A percentile compares a stretch with the other conserved stretches of the same genome.
These are phyloP conservation scores for Geotrichum histeridarum DNA, from an alignment of 1,139 yeast genomes.

Conservation along the genomic window DNA sequence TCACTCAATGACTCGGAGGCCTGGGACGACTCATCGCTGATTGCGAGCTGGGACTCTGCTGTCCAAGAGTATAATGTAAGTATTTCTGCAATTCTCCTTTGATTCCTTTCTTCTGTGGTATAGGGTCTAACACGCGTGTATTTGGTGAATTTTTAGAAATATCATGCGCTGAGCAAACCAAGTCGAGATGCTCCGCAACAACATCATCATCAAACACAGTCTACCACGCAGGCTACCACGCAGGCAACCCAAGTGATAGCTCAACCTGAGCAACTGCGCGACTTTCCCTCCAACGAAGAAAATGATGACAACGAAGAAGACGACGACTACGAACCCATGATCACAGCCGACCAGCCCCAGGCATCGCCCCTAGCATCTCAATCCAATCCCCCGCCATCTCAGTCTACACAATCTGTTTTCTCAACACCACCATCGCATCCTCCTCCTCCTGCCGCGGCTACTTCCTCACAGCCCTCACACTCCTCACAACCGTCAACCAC, in stretches of 20 bases:
- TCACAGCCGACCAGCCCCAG: not conserved
- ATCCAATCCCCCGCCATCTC: not conserved
- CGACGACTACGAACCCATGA: no score
- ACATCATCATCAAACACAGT: no score
- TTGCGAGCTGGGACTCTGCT: constrained; percentile 28
- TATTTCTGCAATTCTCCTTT: not conserved
- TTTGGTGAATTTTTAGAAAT: not conserved
- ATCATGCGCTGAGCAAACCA: no score
- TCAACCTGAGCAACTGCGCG: not conserved
- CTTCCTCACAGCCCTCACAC: not conserved
- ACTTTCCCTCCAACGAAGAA: no score
- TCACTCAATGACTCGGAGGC: constrained; percentile 22
- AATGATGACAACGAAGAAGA: no score
- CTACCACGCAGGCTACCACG: no score
- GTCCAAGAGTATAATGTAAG: constrained; percentile 28
- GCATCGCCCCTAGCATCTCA: not conserved
- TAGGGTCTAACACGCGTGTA: not conserved
- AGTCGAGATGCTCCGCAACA: not conserved
- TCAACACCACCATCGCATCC: not conserved
- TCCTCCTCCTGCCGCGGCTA: not conserved
- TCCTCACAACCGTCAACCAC: not conserved
- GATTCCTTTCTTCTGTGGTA: not conserved
- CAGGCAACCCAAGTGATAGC: not conserved
- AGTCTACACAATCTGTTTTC: not conserved
- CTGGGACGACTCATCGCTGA: constrained; percentile 31